These are phyloP conservation scores for Dictyostelium firmibasis DNA, from an alignment of 78 protist species.

Conservation along the genomic window DNA sequence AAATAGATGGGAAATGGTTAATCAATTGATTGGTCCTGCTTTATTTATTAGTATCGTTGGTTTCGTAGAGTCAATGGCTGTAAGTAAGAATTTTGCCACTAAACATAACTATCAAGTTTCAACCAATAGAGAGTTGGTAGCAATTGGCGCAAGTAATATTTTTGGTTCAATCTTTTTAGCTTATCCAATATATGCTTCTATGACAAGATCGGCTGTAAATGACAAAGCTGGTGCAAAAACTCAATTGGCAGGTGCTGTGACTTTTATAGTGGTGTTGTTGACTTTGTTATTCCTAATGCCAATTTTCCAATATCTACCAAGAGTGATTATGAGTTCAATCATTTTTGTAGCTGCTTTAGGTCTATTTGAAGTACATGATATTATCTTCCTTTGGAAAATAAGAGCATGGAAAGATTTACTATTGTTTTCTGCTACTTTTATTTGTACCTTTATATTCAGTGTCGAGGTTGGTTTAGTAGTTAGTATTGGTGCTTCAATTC, in stretches of 20 bases:
- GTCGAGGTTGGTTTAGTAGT: slow-evolving; percentile 71
- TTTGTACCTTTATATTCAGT: slow-evolving; percentile 48
- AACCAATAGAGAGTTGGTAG: slow-evolving; percentile 79
- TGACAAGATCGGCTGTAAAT: slow-evolving; percentile 78
- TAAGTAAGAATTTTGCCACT: slow-evolving; percentile 44
- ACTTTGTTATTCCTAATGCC: slow-evolving; percentile 66
- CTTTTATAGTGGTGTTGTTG: slow-evolving; percentile 40
- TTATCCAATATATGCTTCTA: slow-evolving; percentile 66
- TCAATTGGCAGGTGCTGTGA: slow-evolving; percentile 47
- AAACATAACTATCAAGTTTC: slow-evolving; percentile 63
- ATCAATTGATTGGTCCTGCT: slow-evolving; percentile 35
- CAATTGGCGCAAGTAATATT: slow-evolving; percentile 69
- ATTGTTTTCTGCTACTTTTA: slow-evolving; percentile 22
- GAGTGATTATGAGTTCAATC: slow-evolving; percentile 60
- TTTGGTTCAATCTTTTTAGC: slow-evolving; percentile 60
- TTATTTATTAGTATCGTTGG: slow-evolving; percentile 55
- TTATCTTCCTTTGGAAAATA: slow-evolving; percentile 49
- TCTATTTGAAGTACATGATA: slow-evolving; percentile 65
- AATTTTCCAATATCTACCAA: slow-evolving; percentile 55
- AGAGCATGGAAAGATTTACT: slow-evolving; percentile 73
- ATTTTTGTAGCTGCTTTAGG: slow-evolving; percentile 81
- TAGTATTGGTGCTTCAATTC: slow-evolving; percentile 55
- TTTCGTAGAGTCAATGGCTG: slow-evolving; percentile 58
- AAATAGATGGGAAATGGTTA: slow-evolving; percentile 27
- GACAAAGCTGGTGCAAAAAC: slow-evolving; percentile 72